Evolutionary conservation across 805 yeast genomes (phyloP), one percentile per base, ranked within the genome.

Genomic region (Lipomyces oligophaga): DNA sequence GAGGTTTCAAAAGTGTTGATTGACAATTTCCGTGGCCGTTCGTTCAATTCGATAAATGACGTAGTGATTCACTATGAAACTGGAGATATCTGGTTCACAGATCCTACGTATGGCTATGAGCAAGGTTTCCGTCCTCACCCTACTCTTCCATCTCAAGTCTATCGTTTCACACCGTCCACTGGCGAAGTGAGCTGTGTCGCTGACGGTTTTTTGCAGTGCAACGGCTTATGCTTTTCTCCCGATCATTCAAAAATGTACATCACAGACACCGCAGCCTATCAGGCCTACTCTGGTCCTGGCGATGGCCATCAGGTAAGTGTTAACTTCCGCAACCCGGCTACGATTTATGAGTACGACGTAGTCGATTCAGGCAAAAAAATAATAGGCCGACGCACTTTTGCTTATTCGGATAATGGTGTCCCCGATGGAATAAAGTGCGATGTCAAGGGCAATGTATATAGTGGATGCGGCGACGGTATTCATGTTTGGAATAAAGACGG

Each of bases 81-180:
- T 8, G 55, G 55, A 19, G 55, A 47, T 21, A 50, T 50, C 22
- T 50, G 55, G 53, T 50, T 50, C 38, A 50, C 55, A 6, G 55
- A 47, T 22, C 55, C 55, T 1, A 46, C 52, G 4, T 50, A 50
- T 26, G 55, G 55, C 25, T 50, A 42, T 34, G 45, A 46, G 22
- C 55, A 50, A 35, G 48, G 45, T 20, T 50, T 50, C 42, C 28
- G 45, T 11, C 52, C 52, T 16, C 35, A 27, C 15, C 55, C 55
- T 3, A 42, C 28, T 13, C 38, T 50, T 15, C 55, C 53, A 4
- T 19, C 39, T 24, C 47, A 47, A 26, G 55, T 50, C 24, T 50
- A 50, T 27, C 41, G 55, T 5, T 50, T 50, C 28, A 33, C 20
- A 15, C 55, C 55, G 18, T 19, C 39, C n/a, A 42, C 55, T 2